Evolutionary conservation across 2,329 filamentous ascomycete genomes (phyloP), one percentile per base, ranked within the genome.

Genomic region (Lizonia empirigonia): DNA sequence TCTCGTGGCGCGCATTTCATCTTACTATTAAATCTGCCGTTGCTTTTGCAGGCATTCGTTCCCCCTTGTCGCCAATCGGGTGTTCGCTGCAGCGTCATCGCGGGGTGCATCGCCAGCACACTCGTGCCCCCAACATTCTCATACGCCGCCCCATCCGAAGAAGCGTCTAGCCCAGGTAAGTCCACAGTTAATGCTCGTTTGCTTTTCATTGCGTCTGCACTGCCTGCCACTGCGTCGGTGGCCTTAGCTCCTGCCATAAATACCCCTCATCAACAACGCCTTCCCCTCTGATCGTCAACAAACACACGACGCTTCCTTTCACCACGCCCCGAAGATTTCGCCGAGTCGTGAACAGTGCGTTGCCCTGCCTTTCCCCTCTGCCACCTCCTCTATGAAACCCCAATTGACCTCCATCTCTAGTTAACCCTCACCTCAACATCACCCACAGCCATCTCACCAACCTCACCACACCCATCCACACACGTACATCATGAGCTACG

Each of bases 401-500:
- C 32, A 32, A 41, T 42, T 47, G 42, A 52, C 49, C 33, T 37
- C 22, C 22, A 19, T 42, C 19, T 26, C 26, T 36, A 46, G 37
- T 35, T 40, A 12, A 34, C 36, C 40, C 49, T 33, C 41, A 42
- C 33, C 41, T 44, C 36, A 30, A 47, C 37, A 41, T 40, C 33
- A 30, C 36, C 46, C 44, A n/a, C n/a, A n/a, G n/a, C n/a, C n/a
- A n/a, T n/a, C n/a, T 38, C 34, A 27, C 26, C 34, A 18, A 29
- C 22, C 33, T 27, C 39, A 44, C 47, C 39, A 33, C 36, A 46
- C 32, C 23, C 52, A 36, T 40, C 39, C 34, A 12, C 22, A 1
- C 29, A 52, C 46, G 29, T 55, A 50, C 61, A 69, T 41, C 47
- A 73, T 73, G 70, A 26, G 63, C 44, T 72, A 65, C 63, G 71